These are phyloP conservation scores for Achlya hypogyna DNA, from an alignment of 352 stramenopile genomes.

Conservation along the genomic window DNA sequence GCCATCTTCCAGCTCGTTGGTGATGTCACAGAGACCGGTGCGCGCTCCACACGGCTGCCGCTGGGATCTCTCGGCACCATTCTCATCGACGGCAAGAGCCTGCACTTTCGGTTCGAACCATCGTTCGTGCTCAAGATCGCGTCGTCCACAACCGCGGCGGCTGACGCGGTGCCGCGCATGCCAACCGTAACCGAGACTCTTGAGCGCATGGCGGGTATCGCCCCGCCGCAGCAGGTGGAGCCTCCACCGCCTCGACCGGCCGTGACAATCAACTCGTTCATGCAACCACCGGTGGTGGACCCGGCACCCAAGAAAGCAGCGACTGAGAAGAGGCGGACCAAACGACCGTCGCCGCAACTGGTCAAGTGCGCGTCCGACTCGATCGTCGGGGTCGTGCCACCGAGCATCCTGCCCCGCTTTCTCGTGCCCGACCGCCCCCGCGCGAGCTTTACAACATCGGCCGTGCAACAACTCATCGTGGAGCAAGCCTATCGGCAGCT, in stretches of 20 bases:
- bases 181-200: neutral
- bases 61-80: conserved; percentile 2
- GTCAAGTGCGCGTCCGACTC: conserved; percentile 17
- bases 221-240: neutral
- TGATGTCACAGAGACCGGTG: conserved; percentile 4
- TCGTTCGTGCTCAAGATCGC: neutral
- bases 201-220: neutral
- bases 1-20: conserved; percentile 13
- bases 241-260: neutral
- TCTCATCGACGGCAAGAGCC: conserved; percentile 8
- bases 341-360: conserved; percentile 6
- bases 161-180: neutral
- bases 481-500: conserved; percentile 11
- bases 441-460: neutral
- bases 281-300: neutral
- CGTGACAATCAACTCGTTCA: neutral
- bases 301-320: neutral
- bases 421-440: conserved; percentile 3
- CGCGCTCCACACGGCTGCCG: neutral
- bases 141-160: neutral
- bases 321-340: neutral
- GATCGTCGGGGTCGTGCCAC: neutral
- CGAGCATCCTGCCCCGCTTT: conserved; percentile 16
- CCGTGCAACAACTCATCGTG: conserved; percentile 12
- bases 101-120: conserved; percentile 7